Base-by-base conservation (phyloP, 352 stramenopile genomes). In the Phytophthora idaei region DNA sequence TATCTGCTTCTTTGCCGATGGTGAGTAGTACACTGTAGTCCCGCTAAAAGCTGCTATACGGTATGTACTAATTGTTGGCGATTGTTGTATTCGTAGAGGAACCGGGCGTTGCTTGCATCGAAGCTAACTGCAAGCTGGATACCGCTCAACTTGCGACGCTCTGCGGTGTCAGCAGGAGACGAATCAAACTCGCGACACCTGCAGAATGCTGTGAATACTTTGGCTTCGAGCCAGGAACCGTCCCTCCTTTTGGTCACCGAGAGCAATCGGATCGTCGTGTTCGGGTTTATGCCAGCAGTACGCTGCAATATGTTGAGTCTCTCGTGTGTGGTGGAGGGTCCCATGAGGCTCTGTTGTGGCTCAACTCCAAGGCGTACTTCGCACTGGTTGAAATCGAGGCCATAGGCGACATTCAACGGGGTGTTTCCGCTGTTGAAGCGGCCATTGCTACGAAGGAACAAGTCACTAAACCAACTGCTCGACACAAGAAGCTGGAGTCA, bases 1-100 rank as follows among this genome's bases (percentile, higher is more conserved):
- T 29, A 90, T 93, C 42, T 93, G 85, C 59, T 87, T 93, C 45
- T 89, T 92, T 42, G 80, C 80, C 5, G 74, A 90, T 63, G 81
- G 82, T 90, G 66, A 31, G 72, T 60, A 31, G 70, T 60, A 31
- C 34, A 11, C 10, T 28, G 12, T 21, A 31, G 0, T 25, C 44
- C 6, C 39, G 21, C 32, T 36, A 36, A 49, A n/a, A 17, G 4
- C 42, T 31, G 37, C 12, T 7, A 0, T 21, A 21, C 21, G 21
- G 21, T 57, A 2, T 28, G 31, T 28, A 21, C 46, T 52, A 61
- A 67, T 31, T 44, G 5, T 54, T 57, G 17, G 8, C 44, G 2
- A 21, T 21, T 57, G 32, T 59, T 59, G 4, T n/a, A 28, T 51
- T 36, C 53, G 15, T 47, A 92, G 84, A 80, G 25, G 60, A 57